These are phyloP conservation scores for Bipolaris sorokiniana DNA, from an alignment of 2,329 filamentous ascomycete genomes.

Conservation along the genomic window DNA sequence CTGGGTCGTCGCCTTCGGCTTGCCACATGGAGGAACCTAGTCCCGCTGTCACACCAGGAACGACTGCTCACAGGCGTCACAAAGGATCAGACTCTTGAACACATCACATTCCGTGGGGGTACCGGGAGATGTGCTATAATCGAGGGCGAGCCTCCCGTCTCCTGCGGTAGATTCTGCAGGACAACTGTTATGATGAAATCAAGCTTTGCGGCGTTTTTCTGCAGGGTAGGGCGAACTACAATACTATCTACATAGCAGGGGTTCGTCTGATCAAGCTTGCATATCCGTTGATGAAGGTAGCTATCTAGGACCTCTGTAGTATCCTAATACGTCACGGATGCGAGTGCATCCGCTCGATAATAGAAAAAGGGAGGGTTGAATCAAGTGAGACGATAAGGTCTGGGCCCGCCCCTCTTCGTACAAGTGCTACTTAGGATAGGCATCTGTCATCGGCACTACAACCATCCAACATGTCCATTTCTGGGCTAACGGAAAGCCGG, in stretches of 20 bases:
- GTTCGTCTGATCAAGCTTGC: constrained; percentile 3
- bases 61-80: constrained; percentile 16
- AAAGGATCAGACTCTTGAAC: constrained; percentile 12
- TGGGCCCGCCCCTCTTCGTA: constrained; percentile 1
- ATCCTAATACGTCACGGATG: not conserved
- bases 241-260: constrained; percentile 10
- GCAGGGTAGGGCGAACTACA: constrained; percentile 19
- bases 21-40: constrained; percentile 9
- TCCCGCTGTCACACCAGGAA: constrained; percentile 15
- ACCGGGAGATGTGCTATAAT: not conserved
- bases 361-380: not conserved
- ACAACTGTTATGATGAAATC: constrained; percentile 31
- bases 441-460: constrained; percentile 7
- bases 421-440: constrained; percentile 13
- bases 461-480: not conserved
- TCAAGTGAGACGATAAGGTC: constrained; percentile 7
- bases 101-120: constrained; percentile 7
- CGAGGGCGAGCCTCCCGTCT: not conserved
- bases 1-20: constrained; percentile 7
- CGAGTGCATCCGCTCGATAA: not conserved
- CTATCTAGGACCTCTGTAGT: not conserved
- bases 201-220: constrained; percentile 47
- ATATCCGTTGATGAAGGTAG: not conserved
- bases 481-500: not conserved
- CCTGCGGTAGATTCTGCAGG: constrained; percentile 23